These are phyloP conservation scores for Colletotrichum sansevieriae DNA, from an alignment of 2,329 filamentous ascomycete genomes.

Conservation along the genomic window DNA sequence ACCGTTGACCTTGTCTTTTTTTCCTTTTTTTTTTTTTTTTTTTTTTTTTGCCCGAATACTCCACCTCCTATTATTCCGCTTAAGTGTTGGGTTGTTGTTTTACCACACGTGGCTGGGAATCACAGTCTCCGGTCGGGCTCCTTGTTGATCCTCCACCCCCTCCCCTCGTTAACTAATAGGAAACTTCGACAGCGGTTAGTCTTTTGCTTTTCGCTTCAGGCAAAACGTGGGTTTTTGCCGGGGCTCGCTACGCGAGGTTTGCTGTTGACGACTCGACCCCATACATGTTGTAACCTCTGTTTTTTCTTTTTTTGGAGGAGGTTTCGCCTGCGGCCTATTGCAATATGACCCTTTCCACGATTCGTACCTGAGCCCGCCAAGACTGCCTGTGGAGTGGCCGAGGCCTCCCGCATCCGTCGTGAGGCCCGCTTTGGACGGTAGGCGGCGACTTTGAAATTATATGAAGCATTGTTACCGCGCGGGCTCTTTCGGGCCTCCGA, in stretches of 20 bases:
- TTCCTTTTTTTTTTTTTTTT: not conserved
- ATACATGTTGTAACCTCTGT: conserved; percentile 17
- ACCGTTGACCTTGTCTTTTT: not conserved
- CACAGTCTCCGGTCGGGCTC: not conserved
- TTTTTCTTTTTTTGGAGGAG: not conserved
- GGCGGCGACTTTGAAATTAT: conserved; percentile 1
- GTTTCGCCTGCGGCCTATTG: conserved; percentile 6
- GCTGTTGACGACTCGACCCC: conserved; percentile 18
- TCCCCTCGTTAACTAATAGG: not conserved
- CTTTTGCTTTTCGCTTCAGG: not conserved
- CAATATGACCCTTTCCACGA: conserved; percentile 23
- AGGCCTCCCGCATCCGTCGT: conserved; percentile 16
- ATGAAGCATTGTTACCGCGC: conserved; percentile 11
- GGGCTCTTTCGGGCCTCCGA: conserved; percentile 4
- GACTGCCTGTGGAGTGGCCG: conserved; percentile 8
- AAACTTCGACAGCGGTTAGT: not conserved
- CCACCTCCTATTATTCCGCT: conserved; percentile 20
- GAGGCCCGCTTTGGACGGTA: conserved; percentile 27
- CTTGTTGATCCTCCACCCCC: not conserved
- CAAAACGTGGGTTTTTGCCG: not conserved
- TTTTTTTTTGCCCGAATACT: not conserved
- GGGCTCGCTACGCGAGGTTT: conserved; percentile 4
- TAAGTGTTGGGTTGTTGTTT: conserved; percentile 6
- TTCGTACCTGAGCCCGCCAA: conserved; percentile 23
- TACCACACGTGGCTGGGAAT: conserved; percentile 14